Base-by-base conservation (phyloP, 345 rosid genomes). In the Boechera divaricarpa region DNA sequence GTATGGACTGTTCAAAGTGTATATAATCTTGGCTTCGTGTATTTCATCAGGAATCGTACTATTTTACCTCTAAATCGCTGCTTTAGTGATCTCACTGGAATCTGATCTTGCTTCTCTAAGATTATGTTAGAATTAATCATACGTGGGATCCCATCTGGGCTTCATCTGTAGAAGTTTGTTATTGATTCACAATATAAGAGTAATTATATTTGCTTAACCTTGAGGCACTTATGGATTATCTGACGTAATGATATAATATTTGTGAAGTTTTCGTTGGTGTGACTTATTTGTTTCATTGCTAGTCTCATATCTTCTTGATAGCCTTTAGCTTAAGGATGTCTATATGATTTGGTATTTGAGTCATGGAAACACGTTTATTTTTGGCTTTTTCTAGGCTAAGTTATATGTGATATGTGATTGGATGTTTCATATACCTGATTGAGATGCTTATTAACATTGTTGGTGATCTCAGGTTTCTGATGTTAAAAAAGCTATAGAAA, bases 401-500 rank as follows among this genome's bases (percentile, higher is more conserved):
- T 52, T 35, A 24, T 67, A 67, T 36, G 33, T 67, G 16, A 47
- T 16, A 28, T 56, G 31, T 26, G 6, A 21, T 1, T 24, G 16
- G 2, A 56, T 33, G 44, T 35, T 24, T 35, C 29, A 15, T 63
- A 58, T 47, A 68, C 28, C 11, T 10, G 12, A 32, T 38, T 65
- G 73, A 72, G 47, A 41, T 38, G 63, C 7, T 0, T 58, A 35
- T 59, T 66, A 49, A 72, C 29, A 16, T 24, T 47, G 5, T 44
- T 61, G 31, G 45, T 69, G 29, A 16, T 47, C 15, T 49, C 83
- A 94, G 97, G 84, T 91, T 60, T 69, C 83, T 49, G 97, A 89
- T 67, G 91, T 89, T 31, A 94, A 94, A 67, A 83, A 73, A 72
- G 83, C 67, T 62, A 91, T 91, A 73, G 96, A 94, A 85, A 78